A percentile compares a stretch with the other conserved stretches of the same genome.
These are phyloP conservation scores for Pythium apleroticum DNA, from an alignment of 352 stramenopile genomes.

Conservation along the genomic window DNA sequence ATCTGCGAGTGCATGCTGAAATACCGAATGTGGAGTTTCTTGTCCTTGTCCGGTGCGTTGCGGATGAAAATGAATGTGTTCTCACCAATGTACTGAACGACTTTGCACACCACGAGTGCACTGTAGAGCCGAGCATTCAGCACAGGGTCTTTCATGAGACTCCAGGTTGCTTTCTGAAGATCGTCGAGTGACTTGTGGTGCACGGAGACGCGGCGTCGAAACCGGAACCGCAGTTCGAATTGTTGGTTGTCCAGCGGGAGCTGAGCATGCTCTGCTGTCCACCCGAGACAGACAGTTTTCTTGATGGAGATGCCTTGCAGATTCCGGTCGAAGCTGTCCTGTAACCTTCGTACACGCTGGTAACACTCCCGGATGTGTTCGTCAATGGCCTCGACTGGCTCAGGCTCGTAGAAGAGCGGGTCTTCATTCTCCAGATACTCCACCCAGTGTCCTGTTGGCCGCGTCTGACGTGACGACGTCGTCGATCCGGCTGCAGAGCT, in stretches of 20 bases:
- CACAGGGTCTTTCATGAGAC: constrained; percentile 18
- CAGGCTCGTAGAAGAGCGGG: constrained; percentile 28
- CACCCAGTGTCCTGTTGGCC: constrained; percentile 20
- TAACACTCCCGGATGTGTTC: constrained; percentile 23
- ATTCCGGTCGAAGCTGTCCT: constrained; percentile 11
- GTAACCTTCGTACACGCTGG: constrained; percentile 14
- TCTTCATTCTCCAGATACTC: constrained; percentile 24
- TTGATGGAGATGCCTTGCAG: not conserved
- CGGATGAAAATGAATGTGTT: constrained; percentile 29
- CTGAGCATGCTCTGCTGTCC: constrained; percentile 19
- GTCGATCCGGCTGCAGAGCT: not conserved
- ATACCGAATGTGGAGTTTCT: constrained; percentile 24
- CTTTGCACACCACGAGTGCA: constrained; percentile 26
- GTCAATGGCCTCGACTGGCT: constrained; percentile 12
- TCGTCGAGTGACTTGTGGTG: constrained; percentile 15
- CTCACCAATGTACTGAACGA: constrained; percentile 22
- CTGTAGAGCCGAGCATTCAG: constrained; percentile 28
- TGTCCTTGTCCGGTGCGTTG: constrained; percentile 26
- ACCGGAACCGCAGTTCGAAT: constrained; percentile 25
- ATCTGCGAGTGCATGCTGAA: constrained; percentile 31
- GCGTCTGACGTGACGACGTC: not conserved
- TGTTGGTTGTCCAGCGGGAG: not conserved
- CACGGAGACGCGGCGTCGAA: constrained; percentile 15
- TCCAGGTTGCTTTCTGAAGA: constrained; percentile 20
- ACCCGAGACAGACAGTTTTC: constrained; percentile 25